A percentile compares a stretch with the other conserved stretches of the same genome.
phyloP scores from a whole-genome alignment of 176 grass and related monocot genomes.

The Pontederia crassipes region DNA sequence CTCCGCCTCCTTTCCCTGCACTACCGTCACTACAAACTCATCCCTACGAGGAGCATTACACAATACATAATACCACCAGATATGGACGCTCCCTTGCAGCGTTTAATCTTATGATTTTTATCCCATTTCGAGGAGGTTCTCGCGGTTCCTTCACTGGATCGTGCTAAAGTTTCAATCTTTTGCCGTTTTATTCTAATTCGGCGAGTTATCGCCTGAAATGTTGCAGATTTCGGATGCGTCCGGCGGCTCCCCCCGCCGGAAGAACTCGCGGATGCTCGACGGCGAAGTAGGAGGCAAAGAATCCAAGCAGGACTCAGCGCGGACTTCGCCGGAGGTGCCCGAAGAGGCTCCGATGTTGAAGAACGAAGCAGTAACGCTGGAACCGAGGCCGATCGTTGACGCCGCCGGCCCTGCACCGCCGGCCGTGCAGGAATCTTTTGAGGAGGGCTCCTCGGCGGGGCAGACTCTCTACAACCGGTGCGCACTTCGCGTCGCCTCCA shows the following conservation, averaged over 20 bases:
- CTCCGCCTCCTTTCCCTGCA: no score
- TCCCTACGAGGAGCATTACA: no score
- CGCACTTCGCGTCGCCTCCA: conserved; percentile 26
- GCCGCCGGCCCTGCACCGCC: not conserved
- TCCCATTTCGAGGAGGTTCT: no score
- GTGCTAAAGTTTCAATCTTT: not conserved
- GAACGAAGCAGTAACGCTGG: not conserved
- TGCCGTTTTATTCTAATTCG: not conserved
- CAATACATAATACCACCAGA: no score
- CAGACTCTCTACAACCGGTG: conserved; percentile 18
- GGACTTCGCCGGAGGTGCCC: not conserved
- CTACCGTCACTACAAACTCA: no score
- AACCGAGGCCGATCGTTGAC: conserved; percentile 6
- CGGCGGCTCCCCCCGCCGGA: not conserved
- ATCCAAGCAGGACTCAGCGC: not conserved
- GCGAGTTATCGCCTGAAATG: not conserved
- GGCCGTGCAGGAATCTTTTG: conserved; percentile 6
- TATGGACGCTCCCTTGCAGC: no score
- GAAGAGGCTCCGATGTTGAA: not conserved
- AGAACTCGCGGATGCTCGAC: not conserved
- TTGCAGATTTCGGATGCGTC: not conserved
- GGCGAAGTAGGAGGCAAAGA: no score
- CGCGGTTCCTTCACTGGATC: not conserved
- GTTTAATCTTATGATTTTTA: no score
- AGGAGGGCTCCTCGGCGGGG: conserved; percentile 1